Evolutionary conservation across 441 rosid species (phyloP).

Genomic region (Manihot esculenta): DNA sequence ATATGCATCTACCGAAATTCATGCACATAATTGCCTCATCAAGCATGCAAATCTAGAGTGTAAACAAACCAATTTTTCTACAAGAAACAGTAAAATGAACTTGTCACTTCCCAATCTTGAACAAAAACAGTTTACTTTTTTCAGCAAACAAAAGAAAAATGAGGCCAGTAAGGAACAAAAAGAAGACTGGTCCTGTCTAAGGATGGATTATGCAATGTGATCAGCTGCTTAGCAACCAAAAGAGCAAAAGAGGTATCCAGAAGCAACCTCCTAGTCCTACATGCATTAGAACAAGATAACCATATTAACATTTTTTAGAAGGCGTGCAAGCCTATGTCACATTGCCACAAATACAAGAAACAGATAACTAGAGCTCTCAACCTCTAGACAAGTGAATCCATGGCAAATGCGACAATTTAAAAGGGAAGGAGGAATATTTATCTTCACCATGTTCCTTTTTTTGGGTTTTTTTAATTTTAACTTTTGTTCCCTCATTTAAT

Average conservation of each 20-base stretch:
- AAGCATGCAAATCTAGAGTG: neutral
- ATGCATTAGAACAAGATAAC: neutral
- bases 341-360: neutral
- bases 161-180: neutral
- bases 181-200: neutral
- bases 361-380: neutral
- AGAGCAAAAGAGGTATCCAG: neutral
- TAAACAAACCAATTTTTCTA: neutral
- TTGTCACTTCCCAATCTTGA: neutral
- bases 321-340: neutral
- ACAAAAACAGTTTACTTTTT: neutral
- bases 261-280: neutral
- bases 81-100: neutral
- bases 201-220: neutral
- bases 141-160: neutral
- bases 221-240: neutral
- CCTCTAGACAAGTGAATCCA: neutral
- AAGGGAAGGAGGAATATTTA: neutral
- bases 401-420: neutral
- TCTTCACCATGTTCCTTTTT: neutral
- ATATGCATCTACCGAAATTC: neutral
- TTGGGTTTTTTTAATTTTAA: neutral
- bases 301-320: neutral
- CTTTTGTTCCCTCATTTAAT: neutral
- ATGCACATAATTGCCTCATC: neutral